These are phyloP conservation scores for Neonectria punicea DNA, from an alignment of 2,329 filamentous ascomycete genomes.

Conservation along the genomic window DNA sequence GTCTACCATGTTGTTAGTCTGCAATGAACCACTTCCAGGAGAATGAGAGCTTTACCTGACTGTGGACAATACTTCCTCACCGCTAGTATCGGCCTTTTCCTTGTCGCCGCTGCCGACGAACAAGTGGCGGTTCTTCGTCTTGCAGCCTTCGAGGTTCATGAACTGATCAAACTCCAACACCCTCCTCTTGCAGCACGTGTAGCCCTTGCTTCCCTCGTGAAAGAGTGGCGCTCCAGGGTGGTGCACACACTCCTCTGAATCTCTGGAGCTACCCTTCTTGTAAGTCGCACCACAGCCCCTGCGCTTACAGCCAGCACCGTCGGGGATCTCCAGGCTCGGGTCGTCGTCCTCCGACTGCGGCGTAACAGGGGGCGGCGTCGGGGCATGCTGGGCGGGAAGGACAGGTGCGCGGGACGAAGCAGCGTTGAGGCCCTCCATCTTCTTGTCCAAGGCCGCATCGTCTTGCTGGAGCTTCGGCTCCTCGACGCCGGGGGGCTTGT, in stretches of 20 bases:
- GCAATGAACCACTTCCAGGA: neutral
- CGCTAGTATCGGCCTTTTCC: constrained; percentile 56
- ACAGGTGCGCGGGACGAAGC: constrained; percentile 52
- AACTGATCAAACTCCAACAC: constrained; percentile 99
- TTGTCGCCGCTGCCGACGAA: constrained; percentile 85
- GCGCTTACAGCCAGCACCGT: constrained; percentile 80
- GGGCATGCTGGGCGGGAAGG: constrained; percentile 57
- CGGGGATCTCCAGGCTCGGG: constrained; percentile 75
- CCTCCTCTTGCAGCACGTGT: constrained; percentile 93
- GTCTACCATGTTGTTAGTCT: constrained; percentile 45
- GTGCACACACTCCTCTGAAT: constrained; percentile 82
- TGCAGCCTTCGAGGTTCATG: constrained; percentile 93
- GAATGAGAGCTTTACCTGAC: constrained; percentile 69
- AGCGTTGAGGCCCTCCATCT: constrained; percentile 65
- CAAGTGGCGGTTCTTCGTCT: constrained; percentile 81
- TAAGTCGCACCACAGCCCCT: constrained; percentile 78
- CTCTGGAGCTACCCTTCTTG: constrained; percentile 66
- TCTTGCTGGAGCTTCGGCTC: constrained; percentile 66
- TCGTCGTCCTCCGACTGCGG: constrained; percentile 92
- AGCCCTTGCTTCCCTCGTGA: constrained; percentile 98
- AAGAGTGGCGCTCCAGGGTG: constrained; percentile 94
- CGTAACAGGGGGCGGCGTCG: constrained; percentile 67
- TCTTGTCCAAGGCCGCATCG: constrained; percentile 53
- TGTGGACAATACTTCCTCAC: constrained; percentile 80
- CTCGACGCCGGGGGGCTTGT: constrained; percentile 71